Conservation (phyloP, 345 rosid species). For the Adansonia digitata region DNA sequence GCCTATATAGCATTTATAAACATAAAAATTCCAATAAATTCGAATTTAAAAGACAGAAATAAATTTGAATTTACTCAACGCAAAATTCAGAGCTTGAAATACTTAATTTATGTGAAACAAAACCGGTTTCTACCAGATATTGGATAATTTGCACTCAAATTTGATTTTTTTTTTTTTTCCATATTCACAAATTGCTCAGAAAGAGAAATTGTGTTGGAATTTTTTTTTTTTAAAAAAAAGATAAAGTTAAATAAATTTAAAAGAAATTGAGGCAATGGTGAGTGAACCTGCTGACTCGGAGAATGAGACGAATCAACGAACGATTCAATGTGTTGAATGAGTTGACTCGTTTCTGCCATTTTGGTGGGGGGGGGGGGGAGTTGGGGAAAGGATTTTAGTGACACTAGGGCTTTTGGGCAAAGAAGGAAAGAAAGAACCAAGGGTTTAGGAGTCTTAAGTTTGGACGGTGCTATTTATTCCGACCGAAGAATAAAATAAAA, state of each 20-base stretch:
- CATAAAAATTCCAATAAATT: neutral
- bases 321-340: constrained; percentile 56
- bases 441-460: constrained; percentile 1
- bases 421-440: neutral
- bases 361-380: no score
- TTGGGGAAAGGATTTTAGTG: neutral
- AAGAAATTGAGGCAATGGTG: neutral
- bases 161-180: no score
- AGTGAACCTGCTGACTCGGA: constrained; percentile 49
- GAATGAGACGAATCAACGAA: constrained; percentile 58
- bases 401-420: constrained; percentile 10
- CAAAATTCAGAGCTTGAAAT: neutral
- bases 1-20: constrained; percentile 37
- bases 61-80: neutral
- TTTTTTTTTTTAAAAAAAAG: no score
- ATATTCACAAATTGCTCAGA: no score
- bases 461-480: neutral
- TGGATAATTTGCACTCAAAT: no score
- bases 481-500: neutral
- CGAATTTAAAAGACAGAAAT: neutral
- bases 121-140: neutral
- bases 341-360: constrained; percentile 48
- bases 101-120: neutral
- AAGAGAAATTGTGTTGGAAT: neutral
- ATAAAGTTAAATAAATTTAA: neutral